These are phyloP conservation scores for Aegilops umbellulata DNA, from an alignment of 176 grass and related monocot genomes.

Conservation along the genomic window DNA sequence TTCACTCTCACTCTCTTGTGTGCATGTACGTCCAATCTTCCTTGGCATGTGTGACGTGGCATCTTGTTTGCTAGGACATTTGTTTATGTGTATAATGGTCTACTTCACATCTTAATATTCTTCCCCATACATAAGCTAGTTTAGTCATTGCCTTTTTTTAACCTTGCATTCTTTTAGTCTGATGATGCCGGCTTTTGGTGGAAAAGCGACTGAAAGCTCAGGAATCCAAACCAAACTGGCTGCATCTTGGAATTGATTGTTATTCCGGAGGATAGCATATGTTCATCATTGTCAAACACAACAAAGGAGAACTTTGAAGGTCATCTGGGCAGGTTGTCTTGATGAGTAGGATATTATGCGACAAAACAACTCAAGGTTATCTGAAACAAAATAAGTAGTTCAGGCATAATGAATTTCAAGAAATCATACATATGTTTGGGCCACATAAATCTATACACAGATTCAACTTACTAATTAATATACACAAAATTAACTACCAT, in stretches of 20 bases:
- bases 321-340: not conserved
- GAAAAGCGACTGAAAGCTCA: constrained; percentile 79
- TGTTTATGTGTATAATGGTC: constrained; percentile 35
- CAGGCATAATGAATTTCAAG: not conserved
- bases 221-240: constrained; percentile 53
- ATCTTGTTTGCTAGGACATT: constrained; percentile 20
- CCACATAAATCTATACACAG: not conserved
- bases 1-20: constrained; percentile 14
- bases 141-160: constrained; percentile 5
- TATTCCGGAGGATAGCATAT: constrained; percentile 26
- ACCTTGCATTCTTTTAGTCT: constrained; percentile 28
- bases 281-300: constrained; percentile 27
- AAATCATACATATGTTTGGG: not conserved
- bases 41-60: not conserved
- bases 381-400: not conserved
- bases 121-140: constrained; percentile 9
- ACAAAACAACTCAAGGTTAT: not conserved
- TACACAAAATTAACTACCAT: not conserved
- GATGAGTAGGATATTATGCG: not conserved
- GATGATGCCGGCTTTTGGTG: constrained; percentile 37
- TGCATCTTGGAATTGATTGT: constrained; percentile 23
- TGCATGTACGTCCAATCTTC: not conserved
- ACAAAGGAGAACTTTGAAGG: not conserved
- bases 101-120: constrained; percentile 27
- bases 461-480: not conserved